phyloP scores from a whole-genome alignment of 2,329 filamentous ascomycete genomes.

The Verticillium alfalfae region DNA sequence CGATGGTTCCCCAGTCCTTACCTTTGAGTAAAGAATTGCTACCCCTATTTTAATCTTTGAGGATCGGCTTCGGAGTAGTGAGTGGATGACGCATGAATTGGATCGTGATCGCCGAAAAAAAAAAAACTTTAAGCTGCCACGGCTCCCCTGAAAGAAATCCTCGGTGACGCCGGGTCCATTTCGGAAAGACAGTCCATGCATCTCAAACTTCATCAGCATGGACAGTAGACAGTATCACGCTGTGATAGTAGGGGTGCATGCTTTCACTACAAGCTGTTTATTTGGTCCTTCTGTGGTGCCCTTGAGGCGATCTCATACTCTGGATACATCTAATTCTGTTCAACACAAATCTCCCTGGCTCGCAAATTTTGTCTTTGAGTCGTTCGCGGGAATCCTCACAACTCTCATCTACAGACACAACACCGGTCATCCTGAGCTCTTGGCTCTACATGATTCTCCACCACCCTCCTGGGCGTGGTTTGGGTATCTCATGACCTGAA shows the following conservation, averaged over 20 bases:
- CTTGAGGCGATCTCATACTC: not conserved
- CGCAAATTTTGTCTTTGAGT: not conserved
- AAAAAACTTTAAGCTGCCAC: too few relatives aligned
- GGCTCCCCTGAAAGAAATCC: too few relatives aligned
- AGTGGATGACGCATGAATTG: too few relatives aligned
- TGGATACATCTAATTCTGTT: not conserved
- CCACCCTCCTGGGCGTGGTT: not conserved
- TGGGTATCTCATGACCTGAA: not conserved
- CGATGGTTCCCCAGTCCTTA: too few relatives aligned
- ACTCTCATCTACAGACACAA: not conserved
- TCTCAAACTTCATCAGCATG: not conserved
- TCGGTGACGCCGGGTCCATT: too few relatives aligned
- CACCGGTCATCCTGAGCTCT: not conserved
- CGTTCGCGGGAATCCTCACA: not conserved
- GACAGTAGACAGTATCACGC: not conserved
- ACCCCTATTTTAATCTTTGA: too few relatives aligned
- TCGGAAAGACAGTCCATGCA: too few relatives aligned
- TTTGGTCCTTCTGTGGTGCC: not conserved
- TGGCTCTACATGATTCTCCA: conserved; percentile 1
- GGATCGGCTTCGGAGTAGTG: too few relatives aligned
- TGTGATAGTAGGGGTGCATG: not conserved
- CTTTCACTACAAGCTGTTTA: not conserved
- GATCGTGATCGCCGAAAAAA: too few relatives aligned
- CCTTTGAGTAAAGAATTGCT: too few relatives aligned
- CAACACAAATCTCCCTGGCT: not conserved